phyloP scores from a whole-genome alignment of 345 rosid genomes.

The Arabidopsis thaliana region DNA sequence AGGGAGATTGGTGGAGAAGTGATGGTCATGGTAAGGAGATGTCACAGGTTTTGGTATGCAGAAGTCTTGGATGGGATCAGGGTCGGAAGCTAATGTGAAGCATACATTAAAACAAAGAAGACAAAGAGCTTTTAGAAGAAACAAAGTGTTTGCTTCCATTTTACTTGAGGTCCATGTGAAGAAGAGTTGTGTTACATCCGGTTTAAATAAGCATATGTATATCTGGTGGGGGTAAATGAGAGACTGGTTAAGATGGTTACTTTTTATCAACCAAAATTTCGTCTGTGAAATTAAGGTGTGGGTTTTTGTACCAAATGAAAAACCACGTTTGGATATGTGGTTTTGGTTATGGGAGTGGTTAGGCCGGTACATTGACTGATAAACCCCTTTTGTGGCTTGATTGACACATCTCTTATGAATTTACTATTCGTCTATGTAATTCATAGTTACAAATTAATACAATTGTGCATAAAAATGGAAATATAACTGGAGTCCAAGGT shows the following conservation, averaged over 20 bases:
- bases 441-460: neutral
- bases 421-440: neutral
- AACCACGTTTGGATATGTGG: neutral
- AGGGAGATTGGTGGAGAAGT: conserved; percentile 34
- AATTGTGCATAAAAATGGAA: neutral
- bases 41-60: conserved; percentile 52
- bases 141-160: conserved; percentile 28
- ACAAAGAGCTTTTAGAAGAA: conserved; percentile 20
- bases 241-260: neutral
- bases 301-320: too few species aligned
- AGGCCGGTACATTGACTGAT: neutral
- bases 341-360: conserved; percentile 10
- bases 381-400: neutral
- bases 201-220: conserved; percentile 27
- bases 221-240: conserved; percentile 1
- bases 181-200: conserved; percentile 34
- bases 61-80: conserved; percentile 81
- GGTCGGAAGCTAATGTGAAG: conserved; percentile 63
- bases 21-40: conserved; percentile 36
- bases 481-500: neutral
- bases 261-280: too few species aligned
- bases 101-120: conserved; percentile 35
- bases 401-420: neutral
- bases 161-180: conserved; percentile 29
- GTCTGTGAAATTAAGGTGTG: too few species aligned